Evolutionary conservation across 2,329 filamentous ascomycete species (phyloP), one percentile per base, ranked within the genome.

Genomic region (Pleurostoma richardsiae): DNA sequence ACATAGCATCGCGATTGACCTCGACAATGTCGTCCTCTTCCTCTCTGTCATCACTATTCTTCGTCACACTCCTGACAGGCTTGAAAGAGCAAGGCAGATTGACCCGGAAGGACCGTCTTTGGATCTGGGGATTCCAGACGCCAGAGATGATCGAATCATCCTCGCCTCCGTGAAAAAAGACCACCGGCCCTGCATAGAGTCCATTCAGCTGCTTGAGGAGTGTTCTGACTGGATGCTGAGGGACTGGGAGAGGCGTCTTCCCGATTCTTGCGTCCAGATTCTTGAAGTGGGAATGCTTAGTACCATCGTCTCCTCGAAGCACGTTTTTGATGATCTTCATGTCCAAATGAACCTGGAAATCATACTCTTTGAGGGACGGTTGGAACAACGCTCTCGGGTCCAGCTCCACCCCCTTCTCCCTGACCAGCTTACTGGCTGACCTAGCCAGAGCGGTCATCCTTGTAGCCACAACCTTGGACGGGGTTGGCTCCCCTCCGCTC

Each of bases 401-500:
- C 45, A 89, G 64, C 10, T 68, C 65, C 29, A 77, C 59, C 29
- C 75, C 76, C 31, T 79, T 60, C 6, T 76, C 71, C 40, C 70
- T 71, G 44, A 88, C 68, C 8, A 86, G 63, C 44, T 79, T 80
- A 58, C 79, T 79, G 8, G 89, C 90, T 3, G 89, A 87, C 54
- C 85, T 84, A 5, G 92, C 89, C 2, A 99, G 73, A 4, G 80
- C 81, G 0, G 87, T 90, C 78, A 97, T 86, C 38, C 94, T 83
- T 10, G 84, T 81, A 10, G 91, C 92, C 29, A 92, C 82, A 42
- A 97, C 88, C 62, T 88, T 91, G 10, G 86, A 82, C 0, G 92
- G 91, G 39, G 54, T 53, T 3, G 62, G 54, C 10, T 58, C 51
- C 1, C 71, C 68, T 42, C 74, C 72, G 46, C 78, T 77, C 43